Evolutionary conservation across 768 basidiomycete species (phyloP), one percentile per base, ranked within the genome.

Genomic region (Strobilomyces confusus): DNA sequence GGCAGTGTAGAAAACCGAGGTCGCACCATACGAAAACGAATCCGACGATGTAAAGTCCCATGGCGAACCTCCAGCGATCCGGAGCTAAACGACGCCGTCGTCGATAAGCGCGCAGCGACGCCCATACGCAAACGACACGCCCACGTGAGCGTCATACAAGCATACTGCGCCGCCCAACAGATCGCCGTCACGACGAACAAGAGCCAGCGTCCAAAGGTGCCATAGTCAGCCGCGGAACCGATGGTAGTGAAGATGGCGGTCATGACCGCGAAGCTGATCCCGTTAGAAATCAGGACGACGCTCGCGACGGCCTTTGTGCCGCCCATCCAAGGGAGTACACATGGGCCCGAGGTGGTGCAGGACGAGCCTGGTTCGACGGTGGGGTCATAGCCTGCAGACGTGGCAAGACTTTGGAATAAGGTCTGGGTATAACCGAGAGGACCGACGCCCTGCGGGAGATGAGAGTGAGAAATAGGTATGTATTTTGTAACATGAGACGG

Each of bases 161-260:
- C 82, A 58, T 86, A 92, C 62, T 91, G 89, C 4, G 88, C 80
- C 1, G 72, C 86, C 90, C 90, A 93, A 55, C 87, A 91, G 34
- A 92, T 74, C 41, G 82, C 69, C 0, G 90, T 92, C 12, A 86
- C 67, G 17, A 75, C 75, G 22, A 91, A 71, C n/a, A 92, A 73
- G 9, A 92, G 67, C 87, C 89, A 92, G 14, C 86, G 81, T 19
- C 87, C 88, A 61, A 91, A 89, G 19, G 57, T 68, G 11, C 70
- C 69, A 43, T 70, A 71, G 33, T 70, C 69, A 5, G 59, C 69
- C 2, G 63, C 70, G 9, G 72, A 72, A 12, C 84, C 83, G 38
- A 92, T 82, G 0, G 87, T 89, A 2, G 89, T 92, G 71, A 92
- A 90, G 44, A 92, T 81, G 30, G 78, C 56, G 0, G 90, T 90